Evolutionary conservation across 140 eudicot species (phyloP).

Genomic region (Bidens hawaiensis): DNA sequence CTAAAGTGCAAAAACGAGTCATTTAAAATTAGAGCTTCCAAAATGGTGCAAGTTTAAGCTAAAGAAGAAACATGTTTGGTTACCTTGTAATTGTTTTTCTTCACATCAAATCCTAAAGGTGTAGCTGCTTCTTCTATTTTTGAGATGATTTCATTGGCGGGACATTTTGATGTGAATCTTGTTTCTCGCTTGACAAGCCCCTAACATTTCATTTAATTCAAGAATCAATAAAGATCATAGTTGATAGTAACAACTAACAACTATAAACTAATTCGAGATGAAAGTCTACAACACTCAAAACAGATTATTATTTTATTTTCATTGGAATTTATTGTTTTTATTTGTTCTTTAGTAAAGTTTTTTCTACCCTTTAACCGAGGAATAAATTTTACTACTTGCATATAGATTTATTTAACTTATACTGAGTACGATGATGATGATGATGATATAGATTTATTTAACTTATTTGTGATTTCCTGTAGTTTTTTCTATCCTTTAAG

Average conservation of each 20-base stretch:
- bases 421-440: too few species aligned
- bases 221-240: neutral
- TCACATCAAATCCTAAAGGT: slow-evolving; percentile 96
- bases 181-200: slow-evolving; percentile 97
- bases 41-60: neutral
- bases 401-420: too few species aligned
- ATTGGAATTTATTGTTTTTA: too few species aligned
- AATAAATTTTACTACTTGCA: too few species aligned
- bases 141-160: slow-evolving; percentile 79
- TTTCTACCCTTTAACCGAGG: too few species aligned
- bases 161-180: slow-evolving; percentile 80
- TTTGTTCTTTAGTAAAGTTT: too few species aligned
- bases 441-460: too few species aligned
- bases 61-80: neutral
- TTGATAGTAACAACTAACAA: neutral
- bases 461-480: too few species aligned
- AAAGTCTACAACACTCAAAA: too few species aligned
- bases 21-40: neutral
- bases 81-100: slow-evolving; percentile 92
- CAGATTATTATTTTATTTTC: too few species aligned
- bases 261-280: too few species aligned
- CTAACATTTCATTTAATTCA: slow-evolving; percentile 25
- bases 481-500: too few species aligned
- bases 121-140: slow-evolving; percentile 85
- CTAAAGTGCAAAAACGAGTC: slow-evolving; percentile 28